Evolutionary conservation across 768 basidiomycete species (phyloP), one percentile per base, ranked within the genome.

Genomic region (Tricholoma hemisulphureum): DNA sequence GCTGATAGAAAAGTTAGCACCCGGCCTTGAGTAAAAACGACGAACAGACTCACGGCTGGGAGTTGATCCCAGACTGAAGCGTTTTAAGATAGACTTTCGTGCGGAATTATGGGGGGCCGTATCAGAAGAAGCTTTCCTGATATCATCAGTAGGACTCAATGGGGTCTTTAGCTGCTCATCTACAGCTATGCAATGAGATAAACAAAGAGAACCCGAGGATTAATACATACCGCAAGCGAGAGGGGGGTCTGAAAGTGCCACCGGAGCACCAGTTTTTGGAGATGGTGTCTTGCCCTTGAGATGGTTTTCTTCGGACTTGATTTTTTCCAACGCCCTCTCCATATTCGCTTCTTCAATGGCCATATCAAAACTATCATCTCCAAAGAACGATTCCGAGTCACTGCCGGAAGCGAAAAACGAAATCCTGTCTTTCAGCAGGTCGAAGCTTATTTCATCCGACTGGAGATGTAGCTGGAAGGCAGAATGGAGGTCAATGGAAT

Each of bases 351-450:
- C 63, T 46, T 70, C 67, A 4, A 61, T 48, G 29, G 56, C 65
- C 63, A 74, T 58, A 37, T 78, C 75, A 55, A 77, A 78, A 59
- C 76, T 76, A 32, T 75, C 71, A 45, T 80, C 79, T 32, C 75
- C 76, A 23, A 75, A 58, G 51, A 75, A 74, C 4, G 75, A 72
- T 43, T 72, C 73, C 59, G 65, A 61, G 14, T 68, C 73, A 58
- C 62, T 65, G 29, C 65, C 70, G 8, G 71, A 60, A 34, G 62
- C 67, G 41, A 81, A 73, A 59, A 82, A 79, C 0, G 81, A 82
- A 51, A 83, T 74, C 54, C 76, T 78, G 63, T 83, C 82, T 56
- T 80, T 82, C 54, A 84, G 63, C 32, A 84, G 61, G 62, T 84
- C 81, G 62, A 83, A 83, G 31, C 76, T 78, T 32, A 72, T 66